Evolutionary conservation across 2,329 filamentous ascomycete genomes (phyloP), one percentile per base, ranked within the genome.

Genomic region (Aspergillus transmontanensis): DNA sequence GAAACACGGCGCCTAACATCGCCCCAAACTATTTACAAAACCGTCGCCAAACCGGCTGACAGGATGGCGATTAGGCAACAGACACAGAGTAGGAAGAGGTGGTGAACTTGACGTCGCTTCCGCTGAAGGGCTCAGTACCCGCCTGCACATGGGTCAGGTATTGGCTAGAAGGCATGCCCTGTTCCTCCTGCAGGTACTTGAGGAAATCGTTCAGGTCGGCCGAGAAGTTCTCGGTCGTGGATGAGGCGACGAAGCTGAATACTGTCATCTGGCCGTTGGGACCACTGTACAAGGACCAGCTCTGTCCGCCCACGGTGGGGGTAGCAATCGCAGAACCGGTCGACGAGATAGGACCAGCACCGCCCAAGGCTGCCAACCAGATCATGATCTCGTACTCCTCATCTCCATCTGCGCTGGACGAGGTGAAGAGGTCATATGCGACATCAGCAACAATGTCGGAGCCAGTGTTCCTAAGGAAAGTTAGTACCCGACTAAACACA

Each of bases 371-470:
- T 4, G 80, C 83, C 53, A 89, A 79, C 87, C 88, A 90, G 67
- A 90, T 82, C 87, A 90, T 90, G 69, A 90, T 79, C 75, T 90
- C 88, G 71, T 86, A 89, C 68, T 86, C 79, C n/a, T 81, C 72
- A 54, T 67, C 72, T 48, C 79, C 81, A 34, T 76, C 75, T 1
- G 84, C 80, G 21, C 79, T 79, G 48, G 83, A 79, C 32, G 75
- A 71, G 9, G 86, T 86, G 77, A 89, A 89, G 57, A 89, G 75
- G 72, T 89, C 86, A 70, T 87, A 89, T 16, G 86, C 80, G 19
- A 90, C 87, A 69, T 89, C 82, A 58, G 85, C 85, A 39, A 86
- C 77, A 56, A 88, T 73, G 60, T 77, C 65, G 57, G 74, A 78
- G 63, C 81, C 83, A 34, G 79, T 80, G 76, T 88, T 87, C 39